Evolutionary conservation across 2,329 filamentous ascomycete genomes (phyloP), one percentile per base, ranked within the genome.

Genomic region (Ophiostoma angusticollis): DNA sequence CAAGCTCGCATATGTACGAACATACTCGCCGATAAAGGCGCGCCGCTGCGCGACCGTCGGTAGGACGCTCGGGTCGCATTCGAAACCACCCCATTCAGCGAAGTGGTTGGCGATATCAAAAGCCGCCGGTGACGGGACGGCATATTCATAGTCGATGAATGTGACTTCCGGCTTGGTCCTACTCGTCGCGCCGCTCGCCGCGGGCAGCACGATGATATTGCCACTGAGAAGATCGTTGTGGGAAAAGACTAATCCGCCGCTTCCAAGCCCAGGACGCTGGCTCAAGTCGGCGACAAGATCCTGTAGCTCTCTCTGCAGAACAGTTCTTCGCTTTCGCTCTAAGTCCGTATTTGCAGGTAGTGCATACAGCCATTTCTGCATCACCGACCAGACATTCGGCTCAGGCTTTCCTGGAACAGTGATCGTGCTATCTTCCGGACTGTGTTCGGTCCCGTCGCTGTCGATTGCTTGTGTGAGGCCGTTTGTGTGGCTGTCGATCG

Each of bases 91-190:
- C 89, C 91, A 98, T 63, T 98, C 91, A 34, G 91, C 86, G 56
- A 98, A 94, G 66, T 98, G 91, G 63, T 98, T 98, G 36, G 89
- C 81, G 50, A 98, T 78, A 58, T 98, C 91, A 60, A 98, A 98
- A 2, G 89, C 87, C 4, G 87, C 86, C 2, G 89, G 89, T 1
- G 87, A 89, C 3, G 91, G 87, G 5, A 85, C 91, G 12, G 87
- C 86, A 60, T 98, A 98, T 60, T 98, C 91, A 65, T 96, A 98
- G 62, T 98, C 91, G 58, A 98, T 98, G 61, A 98, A 96, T 54
- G 74, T 74, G 40, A 89, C 80, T 40, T 48, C 37, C 3, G 19
- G 4, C 6, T n/a, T 23, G 5, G n/a, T 18, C 25, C 33, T 29
- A n/a, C 31, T 4, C 7, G 12, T 24, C 16, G 6, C 19, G 13